Evolutionary conservation across 2,329 filamentous ascomycete genomes (phyloP).

Genomic region (Epichloe coenophiala): DNA sequence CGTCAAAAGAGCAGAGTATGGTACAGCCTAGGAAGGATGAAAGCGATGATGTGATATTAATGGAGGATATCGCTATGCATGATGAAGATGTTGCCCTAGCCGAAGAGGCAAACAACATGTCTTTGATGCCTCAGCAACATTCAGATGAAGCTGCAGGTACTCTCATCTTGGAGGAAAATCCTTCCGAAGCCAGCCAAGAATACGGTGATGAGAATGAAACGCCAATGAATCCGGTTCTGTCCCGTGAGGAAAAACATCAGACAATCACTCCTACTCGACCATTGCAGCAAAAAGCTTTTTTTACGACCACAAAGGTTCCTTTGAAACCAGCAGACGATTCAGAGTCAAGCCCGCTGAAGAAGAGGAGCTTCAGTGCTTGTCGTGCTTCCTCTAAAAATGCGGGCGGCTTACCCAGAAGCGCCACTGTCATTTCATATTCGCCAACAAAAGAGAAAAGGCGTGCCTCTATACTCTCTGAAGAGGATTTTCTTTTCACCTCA

Average conservation of each 20-base stretch:
- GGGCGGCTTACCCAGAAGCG: constrained; percentile 29
- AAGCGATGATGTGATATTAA: constrained; percentile 16
- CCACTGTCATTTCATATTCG: constrained; percentile 41
- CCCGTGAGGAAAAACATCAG: constrained; percentile 10
- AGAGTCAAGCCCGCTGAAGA: constrained; percentile 33
- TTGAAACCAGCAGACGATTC: constrained; percentile 54
- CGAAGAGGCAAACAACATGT: constrained; percentile 47
- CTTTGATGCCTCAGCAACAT: constrained; percentile 33
- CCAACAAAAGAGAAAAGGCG: constrained; percentile 29
- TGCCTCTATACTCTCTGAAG: neutral
- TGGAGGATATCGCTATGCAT: constrained; percentile 34
- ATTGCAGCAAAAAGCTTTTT: constrained; percentile 38
- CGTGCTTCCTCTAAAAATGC: constrained; percentile 31
- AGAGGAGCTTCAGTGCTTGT: constrained; percentile 37
- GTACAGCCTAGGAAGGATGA: constrained; percentile 9
- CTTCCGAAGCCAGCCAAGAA: constrained; percentile 50
- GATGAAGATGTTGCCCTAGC: constrained; percentile 45
- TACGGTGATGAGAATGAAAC: constrained; percentile 54
- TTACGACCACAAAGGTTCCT: constrained; percentile 67
- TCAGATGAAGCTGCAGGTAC: constrained; percentile 21
- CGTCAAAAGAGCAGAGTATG: constrained; percentile 6
- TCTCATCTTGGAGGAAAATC: constrained; percentile 28
- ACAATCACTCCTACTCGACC: constrained; percentile 45
- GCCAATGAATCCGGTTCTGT: constrained; percentile 38
- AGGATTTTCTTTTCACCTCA: constrained; percentile 14